These are phyloP conservation scores for Yamadazyma laniorum DNA, from an alignment of 805 yeast species.

Conservation along the genomic window DNA sequence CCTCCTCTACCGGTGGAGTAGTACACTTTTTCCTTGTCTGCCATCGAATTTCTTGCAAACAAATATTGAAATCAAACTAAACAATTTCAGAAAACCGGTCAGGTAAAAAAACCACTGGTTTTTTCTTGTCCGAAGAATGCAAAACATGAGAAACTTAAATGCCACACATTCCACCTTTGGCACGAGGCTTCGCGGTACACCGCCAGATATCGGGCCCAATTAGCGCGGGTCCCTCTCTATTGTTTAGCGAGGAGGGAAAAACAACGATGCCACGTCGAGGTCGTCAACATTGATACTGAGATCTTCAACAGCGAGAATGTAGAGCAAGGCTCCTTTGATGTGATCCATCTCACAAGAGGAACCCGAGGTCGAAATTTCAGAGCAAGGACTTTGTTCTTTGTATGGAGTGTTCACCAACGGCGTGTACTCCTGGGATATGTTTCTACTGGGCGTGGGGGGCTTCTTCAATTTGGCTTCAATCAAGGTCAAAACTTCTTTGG, in stretches of 20 bases:
- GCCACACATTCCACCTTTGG: background rate
- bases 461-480: too few species aligned
- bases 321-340: background rate
- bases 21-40: conserved; percentile 26
- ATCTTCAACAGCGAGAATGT: background rate
- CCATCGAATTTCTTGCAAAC: too few species aligned
- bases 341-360: too few species aligned
- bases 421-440: too few species aligned
- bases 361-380: too few species aligned
- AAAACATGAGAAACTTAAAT: background rate
- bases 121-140: background rate
- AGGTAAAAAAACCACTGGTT: background rate
- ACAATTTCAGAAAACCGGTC: background rate
- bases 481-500: too few species aligned
- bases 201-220: too few species aligned
- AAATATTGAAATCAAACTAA: background rate
- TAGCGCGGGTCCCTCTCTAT: too few species aligned
- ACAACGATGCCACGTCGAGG: background rate
- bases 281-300: background rate
- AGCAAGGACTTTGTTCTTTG: too few species aligned
- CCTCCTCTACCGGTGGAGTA: conserved; percentile 81
- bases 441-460: too few species aligned
- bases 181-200: conserved; percentile 3
- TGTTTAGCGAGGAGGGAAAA: too few species aligned
- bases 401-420: too few species aligned